Evolutionary conservation across 2,329 filamentous ascomycete genomes (phyloP).

Genomic region (Acephala macrosclerotiorum): DNA sequence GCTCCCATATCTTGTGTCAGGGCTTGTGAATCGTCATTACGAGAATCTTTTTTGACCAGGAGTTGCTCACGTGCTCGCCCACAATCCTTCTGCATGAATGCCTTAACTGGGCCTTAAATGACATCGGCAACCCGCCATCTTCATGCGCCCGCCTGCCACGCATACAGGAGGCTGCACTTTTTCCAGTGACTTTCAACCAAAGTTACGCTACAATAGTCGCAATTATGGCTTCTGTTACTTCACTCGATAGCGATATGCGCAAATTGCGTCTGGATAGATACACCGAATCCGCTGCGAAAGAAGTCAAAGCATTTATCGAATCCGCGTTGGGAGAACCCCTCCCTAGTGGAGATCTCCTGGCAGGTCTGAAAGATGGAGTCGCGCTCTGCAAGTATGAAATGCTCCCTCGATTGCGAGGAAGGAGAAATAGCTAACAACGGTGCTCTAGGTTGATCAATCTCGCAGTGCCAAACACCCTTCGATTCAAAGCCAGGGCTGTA

Average conservation of each 20-base stretch:
- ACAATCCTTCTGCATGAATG: constrained; percentile 8
- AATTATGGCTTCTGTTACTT: constrained; percentile 89
- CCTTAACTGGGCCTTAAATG: constrained; percentile 8
- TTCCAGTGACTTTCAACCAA: background rate
- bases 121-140: constrained; percentile 10
- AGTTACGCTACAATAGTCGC: constrained; percentile 26
- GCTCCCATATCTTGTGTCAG: no score
- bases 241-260: constrained; percentile 94
- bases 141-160: constrained; percentile 19
- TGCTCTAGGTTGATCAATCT: constrained; percentile 75
- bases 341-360: constrained; percentile 75
- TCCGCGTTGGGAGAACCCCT: constrained; percentile 77
- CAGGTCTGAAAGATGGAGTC: constrained; percentile 87
- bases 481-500: constrained; percentile 81
- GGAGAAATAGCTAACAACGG: constrained; percentile 21
- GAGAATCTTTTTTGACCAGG: background rate
- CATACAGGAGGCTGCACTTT: constrained; percentile 8
- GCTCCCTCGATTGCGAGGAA: background rate
- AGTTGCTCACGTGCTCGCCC: background rate
- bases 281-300: constrained; percentile 87
- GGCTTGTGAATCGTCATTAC: background rate
- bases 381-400: constrained; percentile 83
- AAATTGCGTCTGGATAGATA: constrained; percentile 92
- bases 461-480: constrained; percentile 77
- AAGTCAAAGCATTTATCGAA: constrained; percentile 88